Evolutionary conservation across 768 basidiomycete species (phyloP), one percentile per base, ranked within the genome.

Genomic region (Sistotremastrum niveocremeum): DNA sequence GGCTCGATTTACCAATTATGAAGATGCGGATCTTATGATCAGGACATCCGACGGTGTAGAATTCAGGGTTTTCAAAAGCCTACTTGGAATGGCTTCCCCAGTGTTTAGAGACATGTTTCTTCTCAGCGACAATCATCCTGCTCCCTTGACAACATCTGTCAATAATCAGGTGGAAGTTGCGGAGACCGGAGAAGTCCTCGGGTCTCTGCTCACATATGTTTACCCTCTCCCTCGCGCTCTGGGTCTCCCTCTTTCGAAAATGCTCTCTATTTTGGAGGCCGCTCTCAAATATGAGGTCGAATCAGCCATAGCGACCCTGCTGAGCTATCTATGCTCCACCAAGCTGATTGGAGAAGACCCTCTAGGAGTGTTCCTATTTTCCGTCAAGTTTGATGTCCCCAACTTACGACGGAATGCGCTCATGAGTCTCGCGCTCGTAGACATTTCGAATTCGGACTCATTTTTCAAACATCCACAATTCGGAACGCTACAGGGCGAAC

Each of bases 61-160:
- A 52, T 82, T 84, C 55, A 69, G 64, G 37, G 72, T 77, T 32
- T 82, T 82, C 60, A 67, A 68, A 49, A 73, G 70, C 57, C 70
- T 85, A 49, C 72, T 86, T 41, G 62, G 72, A 7, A 65, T 68
- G 4, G 77, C 79, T 1, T 84, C 83, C 4, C 69, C 77, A 2
- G 79, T 84, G 61, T 86, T 85, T 60, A 57, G 60, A 44, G 72
- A 79, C 46, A 76, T 84, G 77, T 79, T 85, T 55, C 59, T 72
- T 20, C 63, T 84, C 11, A 79, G 81, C 4, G n/a, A n/a, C n/a
- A n/a, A n/a, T n/a, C 80, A 83, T 51, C 62, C 68, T 7, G 49
- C 52, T 37, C 39, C 60, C 47, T 34, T 47, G 7, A 29, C 44
- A 7, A 42, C 48, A 12, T 39, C 50, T 32, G 53, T 56, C 28